Evolutionary conservation across 108 stramenopile genomes (phyloP).

Genomic region (Nitzschia palea): DNA sequence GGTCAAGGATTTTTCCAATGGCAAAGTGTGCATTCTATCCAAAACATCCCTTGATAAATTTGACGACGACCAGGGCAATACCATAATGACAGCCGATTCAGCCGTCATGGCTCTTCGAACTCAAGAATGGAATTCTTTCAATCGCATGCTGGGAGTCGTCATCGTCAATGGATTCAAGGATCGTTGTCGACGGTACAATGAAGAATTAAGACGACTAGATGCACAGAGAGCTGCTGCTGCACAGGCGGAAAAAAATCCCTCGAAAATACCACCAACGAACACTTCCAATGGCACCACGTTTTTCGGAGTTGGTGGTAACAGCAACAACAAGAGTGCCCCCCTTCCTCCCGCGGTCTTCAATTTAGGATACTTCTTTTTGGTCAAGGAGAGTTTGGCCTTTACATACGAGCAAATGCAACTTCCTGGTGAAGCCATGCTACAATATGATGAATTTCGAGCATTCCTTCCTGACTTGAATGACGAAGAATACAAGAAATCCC

Average conservation of each 20-base stretch:
- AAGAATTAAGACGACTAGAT: conserved; percentile 70
- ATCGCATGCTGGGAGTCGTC: conserved; percentile 57
- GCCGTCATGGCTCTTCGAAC: conserved; percentile 17
- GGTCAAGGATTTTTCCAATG: conserved; percentile 75
- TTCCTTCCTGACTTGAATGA: conserved; percentile 59
- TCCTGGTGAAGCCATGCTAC: conserved; percentile 69
- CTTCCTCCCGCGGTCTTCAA: conserved; percentile 45
- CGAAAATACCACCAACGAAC: neutral
- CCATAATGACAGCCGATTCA: neutral
- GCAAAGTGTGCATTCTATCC: conserved; percentile 59
- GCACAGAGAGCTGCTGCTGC: conserved; percentile 44
- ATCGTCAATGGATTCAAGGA: conserved; percentile 73
- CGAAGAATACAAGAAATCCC: conserved; percentile 16
- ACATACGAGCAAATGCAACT: conserved; percentile 85
- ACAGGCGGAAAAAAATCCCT: conserved; percentile 26
- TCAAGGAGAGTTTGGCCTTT: conserved; percentile 82
- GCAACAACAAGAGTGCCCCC: neutral
- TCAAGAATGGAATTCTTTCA: conserved; percentile 79
- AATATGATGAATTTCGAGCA: conserved; percentile 77
- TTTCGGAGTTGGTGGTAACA: conserved; percentile 3
- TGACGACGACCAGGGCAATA: neutral
- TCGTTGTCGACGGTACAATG: conserved; percentile 68
- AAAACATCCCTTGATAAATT: conserved; percentile 44
- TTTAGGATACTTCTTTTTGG: conserved; percentile 71
- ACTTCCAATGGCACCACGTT: neutral